Evolutionary conservation across 768 basidiomycete genomes (phyloP).

Genomic region (Mycena epipterygia): DNA sequence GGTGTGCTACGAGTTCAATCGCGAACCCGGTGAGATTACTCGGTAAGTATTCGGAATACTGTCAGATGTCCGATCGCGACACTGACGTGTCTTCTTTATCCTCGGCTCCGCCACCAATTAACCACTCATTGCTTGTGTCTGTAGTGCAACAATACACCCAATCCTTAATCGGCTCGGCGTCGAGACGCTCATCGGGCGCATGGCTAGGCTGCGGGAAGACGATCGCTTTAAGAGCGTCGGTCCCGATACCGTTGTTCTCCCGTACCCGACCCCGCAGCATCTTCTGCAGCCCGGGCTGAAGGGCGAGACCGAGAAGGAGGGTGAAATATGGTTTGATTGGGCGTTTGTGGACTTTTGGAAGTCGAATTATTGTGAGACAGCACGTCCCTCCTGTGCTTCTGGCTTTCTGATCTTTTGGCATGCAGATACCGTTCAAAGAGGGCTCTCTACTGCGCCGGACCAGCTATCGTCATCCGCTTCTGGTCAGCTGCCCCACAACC

Average conservation of each 20-base stretch:
- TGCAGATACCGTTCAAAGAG: constrained; percentile 82
- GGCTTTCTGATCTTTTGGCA: constrained; percentile 11
- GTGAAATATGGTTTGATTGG: constrained; percentile 98
- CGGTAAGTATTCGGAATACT: constrained; percentile 61
- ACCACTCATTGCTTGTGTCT: constrained; percentile 12
- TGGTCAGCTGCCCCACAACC: constrained; percentile 54
- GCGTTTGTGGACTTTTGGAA: constrained; percentile 99
- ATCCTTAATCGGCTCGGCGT: constrained; percentile 93
- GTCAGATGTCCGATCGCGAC: constrained; percentile 7
- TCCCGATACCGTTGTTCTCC: constrained; percentile 84
- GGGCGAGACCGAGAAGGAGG: constrained; percentile 66
- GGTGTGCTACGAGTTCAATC: constrained; percentile 96
- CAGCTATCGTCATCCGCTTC: constrained; percentile 67
- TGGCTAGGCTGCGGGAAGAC: constrained; percentile 91
- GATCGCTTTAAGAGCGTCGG: constrained; percentile 92
- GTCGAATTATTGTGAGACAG: constrained; percentile 89
- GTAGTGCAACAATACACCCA: constrained; percentile 86
- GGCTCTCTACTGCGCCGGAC: constrained; percentile 78
- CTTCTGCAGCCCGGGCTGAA: constrained; percentile 52
- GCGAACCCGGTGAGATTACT: constrained; percentile 96
- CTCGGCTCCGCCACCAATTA: constrained; percentile 15
- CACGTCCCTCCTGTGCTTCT: not conserved
- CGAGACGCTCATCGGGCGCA: constrained; percentile 89
- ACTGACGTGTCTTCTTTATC: not conserved
- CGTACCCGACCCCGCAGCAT: constrained; percentile 57